These are phyloP conservation scores for Fabrea salina DNA, from an alignment of 169 alveolate genomes.

Conservation along the genomic window DNA sequence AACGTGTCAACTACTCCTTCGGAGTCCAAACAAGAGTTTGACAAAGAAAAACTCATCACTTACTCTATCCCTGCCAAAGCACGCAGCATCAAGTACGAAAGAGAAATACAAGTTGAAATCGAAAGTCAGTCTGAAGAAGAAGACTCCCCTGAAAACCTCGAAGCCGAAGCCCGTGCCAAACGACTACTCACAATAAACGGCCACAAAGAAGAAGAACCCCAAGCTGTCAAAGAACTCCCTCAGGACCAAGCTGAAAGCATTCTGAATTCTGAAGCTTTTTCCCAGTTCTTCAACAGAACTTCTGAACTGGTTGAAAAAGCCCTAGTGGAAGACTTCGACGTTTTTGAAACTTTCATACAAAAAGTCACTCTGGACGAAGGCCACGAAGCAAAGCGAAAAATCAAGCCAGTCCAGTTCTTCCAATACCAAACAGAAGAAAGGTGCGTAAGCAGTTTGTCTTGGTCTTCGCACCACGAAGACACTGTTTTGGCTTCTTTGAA, in stretches of 20 bases:
- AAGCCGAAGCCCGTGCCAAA: not conserved
- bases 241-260: constrained; percentile 37
- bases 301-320: constrained; percentile 47
- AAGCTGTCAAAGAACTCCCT: not conserved
- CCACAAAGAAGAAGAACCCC: not conserved
- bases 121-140: not conserved
- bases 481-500: not conserved
- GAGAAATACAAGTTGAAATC: constrained; percentile 24
- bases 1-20: not conserved
- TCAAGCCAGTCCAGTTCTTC: constrained; percentile 33
- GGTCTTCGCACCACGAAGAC: constrained; percentile 52
- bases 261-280: constrained; percentile 33
- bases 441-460: constrained; percentile 56
- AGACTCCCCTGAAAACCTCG: not conserved
- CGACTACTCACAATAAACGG: not conserved
- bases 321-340: constrained; percentile 31
- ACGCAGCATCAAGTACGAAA: not conserved
- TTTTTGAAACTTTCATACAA: constrained; percentile 23
- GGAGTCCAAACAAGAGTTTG: not conserved
- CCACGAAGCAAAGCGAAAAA: constrained; percentile 26
- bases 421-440: constrained; percentile 54
- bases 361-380: constrained; percentile 31
- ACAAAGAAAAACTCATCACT: not conserved
- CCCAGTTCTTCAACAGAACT: constrained; percentile 33
- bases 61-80: constrained; percentile 16